Conservation (phyloP, 371 early-diverging fungal genomes). For the Chytridiales sp. region DNA sequence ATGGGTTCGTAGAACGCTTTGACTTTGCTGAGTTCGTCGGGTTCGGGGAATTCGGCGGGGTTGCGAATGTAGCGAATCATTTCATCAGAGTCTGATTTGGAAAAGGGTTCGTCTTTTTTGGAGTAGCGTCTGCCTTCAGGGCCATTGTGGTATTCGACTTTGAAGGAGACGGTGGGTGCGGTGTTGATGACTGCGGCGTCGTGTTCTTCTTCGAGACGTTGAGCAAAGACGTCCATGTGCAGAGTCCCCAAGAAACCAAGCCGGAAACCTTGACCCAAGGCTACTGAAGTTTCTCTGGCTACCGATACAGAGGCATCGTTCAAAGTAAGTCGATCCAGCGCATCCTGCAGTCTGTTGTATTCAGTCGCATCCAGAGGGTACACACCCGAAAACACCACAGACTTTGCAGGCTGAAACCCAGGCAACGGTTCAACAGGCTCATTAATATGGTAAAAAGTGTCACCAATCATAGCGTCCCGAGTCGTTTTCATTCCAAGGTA, state of each 20-base stretch:
- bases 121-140: too few relatives aligned
- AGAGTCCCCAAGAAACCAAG: constrained; percentile 94
- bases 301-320: constrained; percentile 93
- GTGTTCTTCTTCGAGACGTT: constrained; percentile 94
- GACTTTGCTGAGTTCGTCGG: constrained; percentile 66
- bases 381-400: constrained; percentile 92
- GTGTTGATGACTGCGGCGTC: constrained; percentile 89
- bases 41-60: constrained; percentile 91
- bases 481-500: constrained; percentile 90
- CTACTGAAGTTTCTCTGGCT: constrained; percentile 79
- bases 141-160: constrained; percentile 44
- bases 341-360: constrained; percentile 82
- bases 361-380: constrained; percentile 91
- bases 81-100: constrained; percentile 15
- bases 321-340: constrained; percentile 86
- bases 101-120: too few relatives aligned
- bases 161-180: constrained; percentile 90
- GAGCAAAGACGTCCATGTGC: constrained; percentile 97
- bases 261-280: constrained; percentile 96
- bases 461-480: constrained; percentile 93
- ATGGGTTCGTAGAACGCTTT: constrained; percentile 83
- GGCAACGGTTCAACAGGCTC: constrained; percentile 57
- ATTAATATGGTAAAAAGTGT: constrained; percentile 78
- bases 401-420: constrained; percentile 88
- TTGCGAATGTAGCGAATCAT: constrained; percentile 68